Evolutionary conservation across 2,329 filamentous ascomycete species (phyloP).

Genomic region (Shiraia sp.): DNA sequence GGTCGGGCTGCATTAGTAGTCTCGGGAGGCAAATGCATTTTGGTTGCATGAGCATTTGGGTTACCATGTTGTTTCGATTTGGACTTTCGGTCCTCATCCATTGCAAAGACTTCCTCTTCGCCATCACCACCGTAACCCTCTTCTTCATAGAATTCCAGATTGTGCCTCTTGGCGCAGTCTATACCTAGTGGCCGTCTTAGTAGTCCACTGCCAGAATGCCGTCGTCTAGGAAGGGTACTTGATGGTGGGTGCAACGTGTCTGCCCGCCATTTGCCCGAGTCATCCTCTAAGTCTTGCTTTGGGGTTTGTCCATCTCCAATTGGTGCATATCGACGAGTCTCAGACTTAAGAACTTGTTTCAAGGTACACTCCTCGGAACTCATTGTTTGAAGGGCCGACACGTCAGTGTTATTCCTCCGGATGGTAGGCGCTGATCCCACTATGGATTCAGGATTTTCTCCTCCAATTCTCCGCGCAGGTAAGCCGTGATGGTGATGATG

Average conservation of each 20-base stretch:
- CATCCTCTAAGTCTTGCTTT: slow-evolving; percentile 13
- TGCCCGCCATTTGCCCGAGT: slow-evolving; percentile 4
- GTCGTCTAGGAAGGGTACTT: slow-evolving; percentile 55
- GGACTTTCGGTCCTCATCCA: slow-evolving; percentile 58
- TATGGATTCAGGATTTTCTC: slow-evolving; percentile 30
- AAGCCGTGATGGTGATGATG: slow-evolving; percentile 68
- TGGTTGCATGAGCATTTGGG: slow-evolving; percentile 5
- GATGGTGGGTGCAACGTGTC: slow-evolving; percentile 36
- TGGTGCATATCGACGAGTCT: slow-evolving; percentile 41
- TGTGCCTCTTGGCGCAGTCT: slow-evolving; percentile 64
- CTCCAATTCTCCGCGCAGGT: slow-evolving; percentile 49
- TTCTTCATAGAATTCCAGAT: slow-evolving; percentile 89
- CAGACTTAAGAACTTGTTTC: slow-evolving; percentile 48
- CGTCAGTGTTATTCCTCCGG: slow-evolving; percentile 46
- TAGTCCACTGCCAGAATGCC: slow-evolving; percentile 86
- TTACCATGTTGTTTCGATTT: slow-evolving; percentile 9
- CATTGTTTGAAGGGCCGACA: slow-evolving; percentile 31
- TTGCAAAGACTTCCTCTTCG: slow-evolving; percentile 70
- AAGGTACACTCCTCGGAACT: slow-evolving; percentile 44
- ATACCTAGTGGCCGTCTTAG: slow-evolving; percentile 73
- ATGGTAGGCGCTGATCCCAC: slow-evolving; percentile 38
- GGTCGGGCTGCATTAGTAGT: slow-evolving; percentile 4
- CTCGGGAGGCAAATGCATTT: not conserved
- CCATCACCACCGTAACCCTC: slow-evolving; percentile 82
- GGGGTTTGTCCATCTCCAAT: slow-evolving; percentile 16